Base-by-base conservation (phyloP, 345 rosid genomes). In the Ceriops zippeliana region DNA sequence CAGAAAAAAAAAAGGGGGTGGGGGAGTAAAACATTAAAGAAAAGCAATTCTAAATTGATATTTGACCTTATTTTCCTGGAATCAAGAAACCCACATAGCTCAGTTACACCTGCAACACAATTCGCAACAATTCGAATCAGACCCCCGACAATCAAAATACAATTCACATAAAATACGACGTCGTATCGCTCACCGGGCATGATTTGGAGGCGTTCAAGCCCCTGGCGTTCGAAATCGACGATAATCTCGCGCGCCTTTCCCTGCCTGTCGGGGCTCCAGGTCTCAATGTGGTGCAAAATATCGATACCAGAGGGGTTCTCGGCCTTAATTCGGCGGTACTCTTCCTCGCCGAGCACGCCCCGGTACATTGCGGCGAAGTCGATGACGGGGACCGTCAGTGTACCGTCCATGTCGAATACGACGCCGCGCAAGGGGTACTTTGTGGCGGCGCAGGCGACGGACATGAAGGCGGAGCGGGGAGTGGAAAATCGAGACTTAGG, bases 351-450 rank as follows among this genome's bases (percentile, higher is more conserved):
- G 19, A 93, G 96, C 22, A 93, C 97, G 66, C 86, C 71, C 72
- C 73, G 82, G 84, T 91, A 88, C 98, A 93, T 93, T 71, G 96
- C 84, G 1, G 91, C 75, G 81, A 93, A 93, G 72, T 93, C 96
- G 74, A 93, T 93, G 58, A 74, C 91, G n/a, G 97, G 97, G 58
- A 91, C 89, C 28, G 96, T 93, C 57, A 93, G 83, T 71, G 98
- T 92, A 32, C 96, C 92, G 74, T 92, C 98, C 74, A 73, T 67
- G 66, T 76, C 72, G 57, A 70, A 73, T 20, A 70, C 65, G 53
- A 67, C 82, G 46, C 77, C 79, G 1, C 79, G 46, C 27, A 76
- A 38, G 72, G 72, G 75, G 17, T 65, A 17, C 15, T 38, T 63
- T 22, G 82, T 8, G 62, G 66, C 7, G 70, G 54, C 6, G 62